These are phyloP conservation scores for Pleurotus platypus DNA, from an alignment of 768 basidiomycete genomes.

Conservation along the genomic window DNA sequence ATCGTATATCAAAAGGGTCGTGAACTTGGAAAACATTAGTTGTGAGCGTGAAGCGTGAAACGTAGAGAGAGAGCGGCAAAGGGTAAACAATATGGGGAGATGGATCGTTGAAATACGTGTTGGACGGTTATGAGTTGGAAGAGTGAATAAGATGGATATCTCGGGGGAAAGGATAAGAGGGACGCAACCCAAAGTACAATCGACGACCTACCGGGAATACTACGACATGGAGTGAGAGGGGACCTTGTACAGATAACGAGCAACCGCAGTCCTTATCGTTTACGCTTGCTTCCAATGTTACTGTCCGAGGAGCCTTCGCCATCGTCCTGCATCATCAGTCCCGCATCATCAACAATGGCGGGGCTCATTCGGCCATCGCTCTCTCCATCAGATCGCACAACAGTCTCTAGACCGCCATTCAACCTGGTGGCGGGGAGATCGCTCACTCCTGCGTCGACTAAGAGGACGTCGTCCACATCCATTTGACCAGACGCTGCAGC, in stretches of 20 bases:
- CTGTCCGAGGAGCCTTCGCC: conserved; percentile 4
- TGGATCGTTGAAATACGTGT: too few relatives aligned
- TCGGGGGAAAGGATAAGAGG: too few relatives aligned
- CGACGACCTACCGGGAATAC: too few relatives aligned
- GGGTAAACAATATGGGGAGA: too few relatives aligned
- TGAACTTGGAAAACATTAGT: too few relatives aligned
- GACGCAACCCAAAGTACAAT: too few relatives aligned
- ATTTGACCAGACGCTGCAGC: not conserved
- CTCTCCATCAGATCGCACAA: conserved; percentile 9
- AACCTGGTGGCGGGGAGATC: not conserved
- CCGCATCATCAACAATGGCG: not conserved
- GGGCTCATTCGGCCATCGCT: conserved; percentile 15
- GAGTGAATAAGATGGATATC: too few relatives aligned
- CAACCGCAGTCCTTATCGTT: not conserved
- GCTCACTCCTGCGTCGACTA: conserved; percentile 7
- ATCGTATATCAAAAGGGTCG: too few relatives aligned
- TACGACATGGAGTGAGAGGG: too few relatives aligned
- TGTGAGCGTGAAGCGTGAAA: too few relatives aligned
- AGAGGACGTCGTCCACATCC: conserved; percentile 11
- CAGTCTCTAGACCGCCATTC: not conserved
- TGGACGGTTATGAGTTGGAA: too few relatives aligned
- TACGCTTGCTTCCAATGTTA: conserved; percentile 7
- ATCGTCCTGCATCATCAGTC: conserved; percentile 5
- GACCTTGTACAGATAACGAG: not conserved
- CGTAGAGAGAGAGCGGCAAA: too few relatives aligned